Evolutionary conservation across 2,329 filamentous ascomycete genomes (phyloP).

Genomic region (Aspergillus tanneri): DNA sequence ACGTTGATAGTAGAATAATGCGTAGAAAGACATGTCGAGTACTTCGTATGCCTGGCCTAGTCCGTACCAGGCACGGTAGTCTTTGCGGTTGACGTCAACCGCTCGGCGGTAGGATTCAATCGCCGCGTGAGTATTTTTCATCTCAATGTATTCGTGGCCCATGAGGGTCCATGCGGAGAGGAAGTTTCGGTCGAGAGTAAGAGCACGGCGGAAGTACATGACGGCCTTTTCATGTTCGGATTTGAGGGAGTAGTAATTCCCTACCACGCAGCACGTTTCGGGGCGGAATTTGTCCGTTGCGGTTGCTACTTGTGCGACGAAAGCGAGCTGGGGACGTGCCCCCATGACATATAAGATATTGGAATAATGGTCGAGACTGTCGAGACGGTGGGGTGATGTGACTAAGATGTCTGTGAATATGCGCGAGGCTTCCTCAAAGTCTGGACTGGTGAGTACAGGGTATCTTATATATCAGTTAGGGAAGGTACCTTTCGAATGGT

Average conservation of each 20-base stretch:
- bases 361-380: conserved; percentile 91
- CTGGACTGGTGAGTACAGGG: conserved; percentile 31
- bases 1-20: conserved; percentile 95
- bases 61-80: conserved; percentile 98
- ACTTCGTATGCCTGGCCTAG: conserved; percentile 96
- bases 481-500: conserved; percentile 71
- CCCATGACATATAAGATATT: conserved; percentile 96
- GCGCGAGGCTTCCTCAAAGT: conserved; percentile 63
- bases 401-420: conserved; percentile 67
- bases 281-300: conserved; percentile 93
- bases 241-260: conserved; percentile 93
- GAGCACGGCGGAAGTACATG: conserved; percentile 90
- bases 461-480: background rate
- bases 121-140: conserved; percentile 97
- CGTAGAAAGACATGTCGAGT: conserved; percentile 96
- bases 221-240: conserved; percentile 97
- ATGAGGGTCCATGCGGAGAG: conserved; percentile 97
- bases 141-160: conserved; percentile 97
- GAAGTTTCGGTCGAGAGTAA: conserved; percentile 86
- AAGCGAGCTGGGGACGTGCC: conserved; percentile 82
- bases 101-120: conserved; percentile 96
- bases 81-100: conserved; percentile 91
- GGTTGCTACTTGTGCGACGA: conserved; percentile 86
- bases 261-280: conserved; percentile 93
- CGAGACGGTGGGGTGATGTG: conserved; percentile 69